phyloP scores from a whole-genome alignment of 2,329 filamentous ascomycete genomes.

The Cladosporium sp. region DNA sequence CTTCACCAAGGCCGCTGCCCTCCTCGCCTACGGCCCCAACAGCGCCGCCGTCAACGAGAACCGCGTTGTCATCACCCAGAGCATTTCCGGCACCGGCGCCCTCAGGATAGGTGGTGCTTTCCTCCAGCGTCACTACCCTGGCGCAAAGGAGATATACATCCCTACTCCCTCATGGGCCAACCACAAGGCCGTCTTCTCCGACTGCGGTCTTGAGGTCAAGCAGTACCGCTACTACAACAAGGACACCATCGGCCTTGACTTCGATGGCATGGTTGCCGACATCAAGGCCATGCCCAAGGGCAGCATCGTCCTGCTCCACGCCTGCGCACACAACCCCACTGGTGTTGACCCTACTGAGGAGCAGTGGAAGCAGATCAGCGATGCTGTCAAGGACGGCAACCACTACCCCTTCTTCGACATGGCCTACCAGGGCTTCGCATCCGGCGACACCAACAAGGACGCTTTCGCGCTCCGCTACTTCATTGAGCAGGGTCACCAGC shows the following conservation, averaged over 20 bases:
- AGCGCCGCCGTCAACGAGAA: conserved; percentile 71
- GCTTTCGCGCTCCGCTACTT: conserved; percentile 94
- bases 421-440: conserved; percentile 98
- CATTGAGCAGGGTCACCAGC: conserved; percentile 84
- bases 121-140: conserved; percentile 86
- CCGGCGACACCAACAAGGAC: conserved; percentile 86
- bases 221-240: conserved; percentile 99
- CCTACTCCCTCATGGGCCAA: conserved; percentile 97
- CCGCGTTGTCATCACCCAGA: conserved; percentile 89
- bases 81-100: conserved; percentile 96
- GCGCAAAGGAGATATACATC: conserved; percentile 94
- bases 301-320: conserved; percentile 91
- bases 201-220: conserved; percentile 85
- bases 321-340: conserved; percentile 97
- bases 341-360: conserved; percentile 89
- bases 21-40: conserved; percentile 84
- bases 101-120: conserved; percentile 93
- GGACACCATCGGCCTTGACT: conserved; percentile 96
- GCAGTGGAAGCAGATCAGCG: conserved; percentile 90
- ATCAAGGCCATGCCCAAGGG: conserved; percentile 84
- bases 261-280: conserved; percentile 87
- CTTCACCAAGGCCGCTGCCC: conserved; percentile 88
- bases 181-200: conserved; percentile 94
- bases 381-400: conserved; percentile 77
- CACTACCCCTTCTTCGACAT: conserved; percentile 99